Conservation (phyloP, 306 rosid genomes). For the Lathyrus oleraceus region DNA sequence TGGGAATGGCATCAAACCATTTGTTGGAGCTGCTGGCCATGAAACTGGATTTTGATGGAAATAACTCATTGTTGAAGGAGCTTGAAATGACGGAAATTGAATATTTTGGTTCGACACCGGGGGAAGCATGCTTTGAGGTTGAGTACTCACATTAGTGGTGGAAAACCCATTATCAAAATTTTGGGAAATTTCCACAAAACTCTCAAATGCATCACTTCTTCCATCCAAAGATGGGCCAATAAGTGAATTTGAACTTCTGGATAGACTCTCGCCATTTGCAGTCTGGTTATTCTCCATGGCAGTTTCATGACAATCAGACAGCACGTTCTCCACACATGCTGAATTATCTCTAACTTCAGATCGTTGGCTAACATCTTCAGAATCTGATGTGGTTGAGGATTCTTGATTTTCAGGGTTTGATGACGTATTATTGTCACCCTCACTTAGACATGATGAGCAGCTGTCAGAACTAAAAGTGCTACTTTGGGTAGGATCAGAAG, state of each 20-base stretch:
- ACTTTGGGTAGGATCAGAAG: slow-evolving; percentile 49
- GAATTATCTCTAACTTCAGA: slow-evolving; percentile 69
- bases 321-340: slow-evolving; percentile 47
- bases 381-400: slow-evolving; percentile 84
- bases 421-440: slow-evolving; percentile 80
- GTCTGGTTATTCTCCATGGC: slow-evolving; percentile 44
- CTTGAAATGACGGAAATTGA: slow-evolving; percentile 73
- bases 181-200: slow-evolving; percentile 39
- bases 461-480: slow-evolving; percentile 66
- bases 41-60: slow-evolving; percentile 86
- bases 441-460: slow-evolving; percentile 83
- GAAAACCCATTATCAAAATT: slow-evolving; percentile 55
- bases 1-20: slow-evolving; percentile 69
- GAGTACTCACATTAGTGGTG: slow-evolving; percentile 55
- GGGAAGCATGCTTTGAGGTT: slow-evolving; percentile 62
- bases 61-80: slow-evolving; percentile 75
- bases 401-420: slow-evolving; percentile 79
- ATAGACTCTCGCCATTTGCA: slow-evolving; percentile 41
- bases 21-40: slow-evolving; percentile 73
- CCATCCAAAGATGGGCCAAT: slow-evolving; percentile 42
- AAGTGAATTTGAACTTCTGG: slow-evolving; percentile 37
- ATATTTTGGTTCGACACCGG: slow-evolving; percentile 58
- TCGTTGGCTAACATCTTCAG: slow-evolving; percentile 82
- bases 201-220: slow-evolving; percentile 48
- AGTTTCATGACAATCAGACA: slow-evolving; percentile 54